Evolutionary conservation across 139 green algal genomes (phyloP), one percentile per base, ranked within the genome.

Genomic region (Asterochloris sp.): DNA sequence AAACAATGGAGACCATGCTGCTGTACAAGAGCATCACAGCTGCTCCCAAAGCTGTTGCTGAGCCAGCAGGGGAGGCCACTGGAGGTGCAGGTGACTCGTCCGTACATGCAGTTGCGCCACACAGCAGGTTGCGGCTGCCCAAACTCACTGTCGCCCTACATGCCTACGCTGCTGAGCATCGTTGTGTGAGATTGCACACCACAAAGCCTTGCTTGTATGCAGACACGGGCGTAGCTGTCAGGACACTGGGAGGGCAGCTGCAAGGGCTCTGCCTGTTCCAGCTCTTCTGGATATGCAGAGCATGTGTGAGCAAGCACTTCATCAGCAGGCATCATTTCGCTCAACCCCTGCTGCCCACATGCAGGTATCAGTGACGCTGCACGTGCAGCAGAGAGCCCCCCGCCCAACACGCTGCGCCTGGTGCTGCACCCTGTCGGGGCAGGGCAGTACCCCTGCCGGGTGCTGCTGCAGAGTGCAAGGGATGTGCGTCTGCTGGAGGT

Each of bases 401-500:
- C 61, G 1, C 69, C 62, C 47, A 87, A 88, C 82, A 88, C 74
- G 14, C 69, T 96, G 69, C 82, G 80, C 13, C 62, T 95, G 54
- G 73, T 69, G 17, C 68, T 95, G 21, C 83, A 86, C 60, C 89
- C 91, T 14, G 86, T 88, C 15, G 87, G 83, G 47, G 82, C 90
- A 0, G 92, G 93, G n/a, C 82, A 90, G 24, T 95, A 96, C 83
- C 92, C 92, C 26, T 84, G 80, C 0, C 81, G 86, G n/a, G 66
- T 96, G 17, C 84, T 91, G 84, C 86, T 96, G 23, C 87, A 74
- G n/a, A 87, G 74, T 23, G 15, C 74, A 28, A 81, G 86, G 38
- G 92, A 96, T 84, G 86, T 93, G 62, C 86, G 93, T 1, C 88
- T 95, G 61, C 64, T 94, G 38, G 91, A 94, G 62, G 17, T 95